Evolutionary conservation across 2,329 filamentous ascomycete species (phyloP), one percentile per base, ranked within the genome.

Genomic region (Ophiostoma sp.): DNA sequence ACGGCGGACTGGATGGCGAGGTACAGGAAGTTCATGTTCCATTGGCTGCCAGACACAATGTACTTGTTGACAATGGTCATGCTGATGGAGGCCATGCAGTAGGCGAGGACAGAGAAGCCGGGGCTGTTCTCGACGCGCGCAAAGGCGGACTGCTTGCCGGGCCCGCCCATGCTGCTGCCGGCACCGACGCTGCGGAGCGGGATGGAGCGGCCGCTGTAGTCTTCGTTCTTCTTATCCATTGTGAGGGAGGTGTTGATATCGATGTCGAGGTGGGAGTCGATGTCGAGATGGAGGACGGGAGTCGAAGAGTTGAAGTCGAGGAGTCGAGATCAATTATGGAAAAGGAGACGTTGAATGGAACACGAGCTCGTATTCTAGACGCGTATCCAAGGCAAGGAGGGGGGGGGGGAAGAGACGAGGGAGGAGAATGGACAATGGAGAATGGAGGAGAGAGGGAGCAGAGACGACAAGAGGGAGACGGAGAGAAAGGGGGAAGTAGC

Each of bases 41-140:
- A 99, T 73, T 89, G 86, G 66, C 85, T 84, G 70, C 95, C 95
- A 7, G 92, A 97, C 64, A 99, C 87, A 71, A 97, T 93, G 78
- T 96, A 99, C 84, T 99, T 99, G 82, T 99, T 99, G 78, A 96
- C 95, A n/a, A 97, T 91, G 7, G 95, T 99, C 95, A 99, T 99
- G 78, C 94, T 86, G 77, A 99, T 99, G n/a, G 93, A 97, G 67
- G 94, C 92, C 75, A 90, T 83, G 79, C 95, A 99, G 83, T 99
- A 99, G 65, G 91, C 87, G 72, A 96, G 77, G 74, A 99, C 91
- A 36, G 94, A 93, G 64, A 95, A 77, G 63, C 86, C 82, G 16
- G 93, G 91, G 78, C 87, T 95, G 80, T 93, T 92, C 75, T 89
- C 85, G 71, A 92, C 77, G 74, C 81, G 80, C 71, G 81, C 78